phyloP scores from a whole-genome alignment of 1,284 basidiomycete species.

The Pulveroboletus sp. region DNA sequence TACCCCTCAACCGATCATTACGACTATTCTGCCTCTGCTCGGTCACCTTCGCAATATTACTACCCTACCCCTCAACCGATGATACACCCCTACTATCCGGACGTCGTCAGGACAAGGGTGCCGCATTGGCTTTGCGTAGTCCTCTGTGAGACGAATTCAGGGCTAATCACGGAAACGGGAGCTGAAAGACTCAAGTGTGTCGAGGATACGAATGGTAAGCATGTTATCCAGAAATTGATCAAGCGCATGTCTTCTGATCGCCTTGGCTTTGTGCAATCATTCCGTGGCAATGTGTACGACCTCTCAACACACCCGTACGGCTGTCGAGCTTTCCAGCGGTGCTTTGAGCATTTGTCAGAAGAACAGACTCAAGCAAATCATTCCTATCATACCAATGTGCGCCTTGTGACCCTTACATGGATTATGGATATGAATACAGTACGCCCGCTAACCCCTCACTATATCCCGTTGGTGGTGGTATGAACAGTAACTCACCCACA shows the following conservation, averaged over 20 bases:
- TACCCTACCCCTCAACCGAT: constrained; percentile 45
- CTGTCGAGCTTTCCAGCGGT: constrained; percentile 92
- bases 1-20: no score
- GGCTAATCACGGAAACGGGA: constrained; percentile 78
- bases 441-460: no score
- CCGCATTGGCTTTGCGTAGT: constrained; percentile 50
- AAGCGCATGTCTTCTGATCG: constrained; percentile 75
- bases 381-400: no score
- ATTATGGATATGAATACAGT: no score
- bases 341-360: constrained; percentile 81
- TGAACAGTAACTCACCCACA: constrained; percentile 36
- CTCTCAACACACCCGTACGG: constrained; percentile 91
- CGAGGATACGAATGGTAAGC: constrained; percentile 93
- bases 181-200: constrained; percentile 80
- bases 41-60: no score
- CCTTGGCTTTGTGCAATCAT: constrained; percentile 75
- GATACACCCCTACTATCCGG: constrained; percentile 50
- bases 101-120: constrained; percentile 40
- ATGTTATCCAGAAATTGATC: constrained; percentile 88
- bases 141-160: constrained; percentile 83
- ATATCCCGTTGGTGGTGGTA: no score
- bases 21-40: no score
- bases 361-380: constrained; percentile 67
- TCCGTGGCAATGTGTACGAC: constrained; percentile 81
- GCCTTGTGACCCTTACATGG: no score